phyloP scores from a whole-genome alignment of 2,329 filamentous ascomycete genomes.

The Lecanicillium sp. region DNA sequence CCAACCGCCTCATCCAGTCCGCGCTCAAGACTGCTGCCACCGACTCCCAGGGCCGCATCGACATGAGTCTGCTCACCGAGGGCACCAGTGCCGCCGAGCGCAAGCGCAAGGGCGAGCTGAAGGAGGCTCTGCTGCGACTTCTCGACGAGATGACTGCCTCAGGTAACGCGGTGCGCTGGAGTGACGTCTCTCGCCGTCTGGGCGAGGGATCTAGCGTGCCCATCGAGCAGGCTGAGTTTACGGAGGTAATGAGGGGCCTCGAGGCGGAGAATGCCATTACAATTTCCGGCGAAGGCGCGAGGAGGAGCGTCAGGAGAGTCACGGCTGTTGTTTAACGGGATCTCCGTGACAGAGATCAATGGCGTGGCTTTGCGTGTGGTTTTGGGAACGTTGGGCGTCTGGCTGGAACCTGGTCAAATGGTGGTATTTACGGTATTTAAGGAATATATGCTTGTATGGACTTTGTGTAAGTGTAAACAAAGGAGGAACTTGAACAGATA shows the following conservation, averaged over 20 bases:
- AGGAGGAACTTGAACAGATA: too few species aligned
- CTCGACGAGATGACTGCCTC: slow-evolving; percentile 73
- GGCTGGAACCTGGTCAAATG: too few species aligned
- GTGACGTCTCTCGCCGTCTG: slow-evolving; percentile 68
- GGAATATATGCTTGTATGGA: too few species aligned
- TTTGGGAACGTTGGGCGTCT: too few species aligned
- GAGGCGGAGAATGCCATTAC: slow-evolving; percentile 81
- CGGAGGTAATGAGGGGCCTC: slow-evolving; percentile 68
- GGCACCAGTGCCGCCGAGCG: slow-evolving; percentile 88
- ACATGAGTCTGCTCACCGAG: slow-evolving; percentile 92
- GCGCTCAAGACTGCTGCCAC: slow-evolving; percentile 97
- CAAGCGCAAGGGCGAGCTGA: slow-evolving; percentile 74
- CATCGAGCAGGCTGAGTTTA: slow-evolving; percentile 74
- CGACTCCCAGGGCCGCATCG: slow-evolving; percentile 84
- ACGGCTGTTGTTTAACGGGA: slow-evolving; percentile 35
- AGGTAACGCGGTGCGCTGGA: slow-evolving; percentile 63
- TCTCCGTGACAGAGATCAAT: too few species aligned
- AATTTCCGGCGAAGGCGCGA: slow-evolving; percentile 74
- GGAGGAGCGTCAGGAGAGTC: slow-evolving; percentile 74
- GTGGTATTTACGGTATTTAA: too few species aligned
- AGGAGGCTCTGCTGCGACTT: slow-evolving; percentile 64
- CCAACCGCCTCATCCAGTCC: slow-evolving; percentile 84
- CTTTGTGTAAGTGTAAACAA: too few species aligned
- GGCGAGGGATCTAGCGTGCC: slow-evolving; percentile 62
- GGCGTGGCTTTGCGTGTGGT: too few species aligned